Percentiles rank a stretch among this genome's conserved stretches.
Conservation (phyloP, 495 filamentous ascomycete species). For the Cenococcum geophilum region DNA sequence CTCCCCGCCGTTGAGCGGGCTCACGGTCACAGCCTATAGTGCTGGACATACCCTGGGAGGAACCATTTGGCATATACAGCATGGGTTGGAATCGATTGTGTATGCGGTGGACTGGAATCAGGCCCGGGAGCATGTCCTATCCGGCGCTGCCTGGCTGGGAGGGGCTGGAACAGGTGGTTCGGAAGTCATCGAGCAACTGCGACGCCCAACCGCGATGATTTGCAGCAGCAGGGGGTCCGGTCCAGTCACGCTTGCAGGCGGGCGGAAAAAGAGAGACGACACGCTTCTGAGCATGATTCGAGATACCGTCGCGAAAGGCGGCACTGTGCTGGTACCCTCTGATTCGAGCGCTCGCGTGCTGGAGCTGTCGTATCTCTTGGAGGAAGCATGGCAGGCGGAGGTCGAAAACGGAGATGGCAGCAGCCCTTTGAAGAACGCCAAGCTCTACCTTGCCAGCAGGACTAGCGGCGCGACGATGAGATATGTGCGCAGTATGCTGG, state of each 20-base stretch:
- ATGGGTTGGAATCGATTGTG: slow-evolving; percentile 93
- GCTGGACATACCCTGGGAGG: slow-evolving; percentile 93
- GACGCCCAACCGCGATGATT: slow-evolving; percentile 86
- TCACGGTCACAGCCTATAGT: slow-evolving; percentile 94
- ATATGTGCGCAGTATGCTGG: slow-evolving; percentile 88
- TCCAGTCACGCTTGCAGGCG: slow-evolving; percentile 60
- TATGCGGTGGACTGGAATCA: slow-evolving; percentile 99
- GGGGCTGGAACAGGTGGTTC: slow-evolving; percentile 73
- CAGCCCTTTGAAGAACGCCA: slow-evolving; percentile 55
- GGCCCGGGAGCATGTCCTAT: slow-evolving; percentile 82
- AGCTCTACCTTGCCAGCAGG: slow-evolving; percentile 74
- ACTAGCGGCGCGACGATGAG: slow-evolving; percentile 77
- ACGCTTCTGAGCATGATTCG: slow-evolving; percentile 73
- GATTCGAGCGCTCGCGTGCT: slow-evolving; percentile 91
- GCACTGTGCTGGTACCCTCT: slow-evolving; percentile 90
- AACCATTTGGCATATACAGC: slow-evolving; percentile 98
- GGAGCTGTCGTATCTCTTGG: slow-evolving; percentile 87
- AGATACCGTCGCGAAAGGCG: slow-evolving; percentile 69
- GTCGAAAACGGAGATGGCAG: slow-evolving; percentile 35
- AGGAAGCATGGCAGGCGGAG: slow-evolving; percentile 76
- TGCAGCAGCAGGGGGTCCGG: slow-evolving; percentile 82
- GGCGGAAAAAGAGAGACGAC: slow-evolving; percentile 75
- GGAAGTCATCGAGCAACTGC: slow-evolving; percentile 86
- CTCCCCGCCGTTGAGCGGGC: slow-evolving; percentile 80
- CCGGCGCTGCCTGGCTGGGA: slow-evolving; percentile 89